These are phyloP conservation scores for Syzygium aqueum DNA, from an alignment of 345 rosid genomes.

Conservation along the genomic window DNA sequence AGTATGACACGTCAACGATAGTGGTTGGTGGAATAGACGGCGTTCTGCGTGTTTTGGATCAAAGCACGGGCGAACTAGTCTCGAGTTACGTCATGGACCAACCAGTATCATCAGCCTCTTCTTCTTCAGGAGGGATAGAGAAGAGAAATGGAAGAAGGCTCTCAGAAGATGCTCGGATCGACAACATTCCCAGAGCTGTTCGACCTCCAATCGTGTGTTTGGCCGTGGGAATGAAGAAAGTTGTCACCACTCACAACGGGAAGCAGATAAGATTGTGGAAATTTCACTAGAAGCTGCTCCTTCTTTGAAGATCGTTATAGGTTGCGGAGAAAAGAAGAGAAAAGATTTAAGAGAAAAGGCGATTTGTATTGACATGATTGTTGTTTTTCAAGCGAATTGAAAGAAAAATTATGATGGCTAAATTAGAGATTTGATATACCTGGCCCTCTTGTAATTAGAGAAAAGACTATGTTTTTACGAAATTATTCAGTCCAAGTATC, in stretches of 20 bases:
- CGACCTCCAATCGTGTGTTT: conserved; percentile 70
- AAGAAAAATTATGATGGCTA: background rate
- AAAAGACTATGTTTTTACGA: background rate
- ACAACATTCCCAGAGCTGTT: conserved; percentile 36
- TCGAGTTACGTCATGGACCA: conserved; percentile 42
- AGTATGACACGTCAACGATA: conserved; percentile 38
- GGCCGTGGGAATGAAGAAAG: conserved; percentile 79
- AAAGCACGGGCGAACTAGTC: conserved; percentile 49
- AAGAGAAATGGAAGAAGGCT: conserved; percentile 45
- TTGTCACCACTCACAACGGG: conserved; percentile 59
- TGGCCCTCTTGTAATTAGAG: background rate
- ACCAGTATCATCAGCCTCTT: conserved; percentile 1
- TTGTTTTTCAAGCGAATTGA: background rate
- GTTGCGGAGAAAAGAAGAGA: background rate
- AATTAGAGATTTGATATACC: background rate
- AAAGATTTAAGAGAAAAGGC: background rate
- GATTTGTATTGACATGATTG: background rate
- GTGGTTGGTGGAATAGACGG: conserved; percentile 90
- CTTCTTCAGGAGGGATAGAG: conserved; percentile 17
- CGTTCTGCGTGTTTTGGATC: conserved; percentile 60
- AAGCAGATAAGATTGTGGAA: conserved; percentile 64
- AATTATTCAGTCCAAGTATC: background rate
- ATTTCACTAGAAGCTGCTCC: conserved; percentile 14
- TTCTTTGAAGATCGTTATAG: background rate
- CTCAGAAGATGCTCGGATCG: conserved; percentile 19